A percentile compares a stretch with the other conserved stretches of the same genome.
Conservation (phyloP, 2,329 filamentous ascomycete genomes). For the Emericellopsis atlantica region DNA sequence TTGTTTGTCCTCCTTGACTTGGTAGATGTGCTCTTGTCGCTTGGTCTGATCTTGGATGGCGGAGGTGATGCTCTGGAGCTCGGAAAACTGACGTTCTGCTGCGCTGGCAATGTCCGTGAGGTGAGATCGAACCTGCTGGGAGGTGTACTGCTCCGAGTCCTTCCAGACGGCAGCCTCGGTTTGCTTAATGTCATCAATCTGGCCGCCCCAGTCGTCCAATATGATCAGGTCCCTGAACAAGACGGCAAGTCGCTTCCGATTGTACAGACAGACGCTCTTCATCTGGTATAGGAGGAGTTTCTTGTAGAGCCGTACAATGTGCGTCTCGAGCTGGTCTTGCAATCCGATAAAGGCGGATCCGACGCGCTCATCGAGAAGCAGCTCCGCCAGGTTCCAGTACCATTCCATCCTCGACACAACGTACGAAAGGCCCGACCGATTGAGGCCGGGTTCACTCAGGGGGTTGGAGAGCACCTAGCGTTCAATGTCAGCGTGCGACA, state of each 20-base stretch:
- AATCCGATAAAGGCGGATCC: slow-evolving; percentile 4
- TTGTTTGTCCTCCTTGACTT: slow-evolving; percentile 3
- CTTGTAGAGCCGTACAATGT: slow-evolving; percentile 21
- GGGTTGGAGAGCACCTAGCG: slow-evolving; percentile 17
- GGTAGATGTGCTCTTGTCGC: slow-evolving; percentile 4
- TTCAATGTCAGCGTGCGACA: slow-evolving; percentile 1
- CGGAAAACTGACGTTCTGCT: not conserved
- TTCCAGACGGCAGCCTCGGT: slow-evolving; percentile 10
- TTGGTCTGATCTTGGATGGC: slow-evolving; percentile 6
- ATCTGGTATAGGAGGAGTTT: slow-evolving; percentile 25
- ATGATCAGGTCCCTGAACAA: slow-evolving; percentile 16
- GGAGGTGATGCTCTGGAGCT: slow-evolving; percentile 3
- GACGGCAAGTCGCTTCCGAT: slow-evolving; percentile 12
- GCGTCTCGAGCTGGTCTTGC: slow-evolving; percentile 8
- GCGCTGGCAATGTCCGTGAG: slow-evolving; percentile 5
- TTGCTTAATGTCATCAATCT: slow-evolving; percentile 13
- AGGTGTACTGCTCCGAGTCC: slow-evolving; percentile 7
- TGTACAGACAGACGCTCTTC: slow-evolving; percentile 23
- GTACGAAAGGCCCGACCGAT: slow-evolving; percentile 19
- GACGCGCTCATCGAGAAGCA: slow-evolving; percentile 12
- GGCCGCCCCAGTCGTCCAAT: slow-evolving; percentile 19
- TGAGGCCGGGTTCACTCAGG: slow-evolving; percentile 11
- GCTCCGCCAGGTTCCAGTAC: slow-evolving; percentile 19
- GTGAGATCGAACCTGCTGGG: slow-evolving; percentile 3
- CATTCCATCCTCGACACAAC: slow-evolving; percentile 23